A percentile compares a stretch with the other conserved stretches of the same genome.
Evolutionary conservation across 352 stramenopile genomes (phyloP).

Genomic region (Pythium grandisporangium): DNA sequence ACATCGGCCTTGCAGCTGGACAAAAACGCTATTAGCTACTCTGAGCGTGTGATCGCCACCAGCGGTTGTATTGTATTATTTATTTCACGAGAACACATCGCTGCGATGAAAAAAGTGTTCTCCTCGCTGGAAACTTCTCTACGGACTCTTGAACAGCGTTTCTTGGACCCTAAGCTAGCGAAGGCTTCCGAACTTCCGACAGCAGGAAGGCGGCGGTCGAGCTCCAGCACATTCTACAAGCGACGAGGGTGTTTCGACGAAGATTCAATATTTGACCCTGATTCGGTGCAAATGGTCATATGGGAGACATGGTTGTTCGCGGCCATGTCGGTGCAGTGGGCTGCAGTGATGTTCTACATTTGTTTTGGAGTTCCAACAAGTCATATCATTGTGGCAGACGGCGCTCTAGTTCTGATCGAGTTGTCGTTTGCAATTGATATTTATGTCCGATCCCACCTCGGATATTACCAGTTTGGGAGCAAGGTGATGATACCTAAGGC

Average conservation of each 20-base stretch:
- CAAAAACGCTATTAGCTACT: conserved; percentile 25
- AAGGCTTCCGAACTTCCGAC: conserved; percentile 23
- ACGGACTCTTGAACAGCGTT: conserved; percentile 28
- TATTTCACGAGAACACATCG: conserved; percentile 33
- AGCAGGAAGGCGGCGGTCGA: not conserved
- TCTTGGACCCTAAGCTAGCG: conserved; percentile 40
- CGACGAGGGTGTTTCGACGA: conserved; percentile 2
- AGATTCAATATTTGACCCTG: conserved; percentile 30
- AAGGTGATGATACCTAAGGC: conserved; percentile 41
- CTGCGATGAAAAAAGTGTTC: conserved; percentile 25
- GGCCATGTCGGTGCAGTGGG: conserved; percentile 37
- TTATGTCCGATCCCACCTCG: conserved; percentile 32
- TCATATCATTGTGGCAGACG: conserved; percentile 8
- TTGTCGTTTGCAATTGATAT: conserved; percentile 43
- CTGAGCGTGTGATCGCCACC: conserved; percentile 36
- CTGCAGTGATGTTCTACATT: conserved; percentile 32
- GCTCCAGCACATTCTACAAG: not conserved
- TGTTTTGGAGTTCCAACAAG: conserved; percentile 22
- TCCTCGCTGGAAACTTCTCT: conserved; percentile 19
- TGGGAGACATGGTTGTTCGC: conserved; percentile 59
- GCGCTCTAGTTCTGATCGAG: conserved; percentile 29
- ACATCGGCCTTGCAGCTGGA: conserved; percentile 29
- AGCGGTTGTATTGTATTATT: conserved; percentile 48
- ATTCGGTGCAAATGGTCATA: conserved; percentile 30
- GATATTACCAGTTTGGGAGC: conserved; percentile 62